These are phyloP conservation scores for Cylindricascospora bacillispora DNA, from an alignment of 1,139 yeast genomes.

Conservation along the genomic window DNA sequence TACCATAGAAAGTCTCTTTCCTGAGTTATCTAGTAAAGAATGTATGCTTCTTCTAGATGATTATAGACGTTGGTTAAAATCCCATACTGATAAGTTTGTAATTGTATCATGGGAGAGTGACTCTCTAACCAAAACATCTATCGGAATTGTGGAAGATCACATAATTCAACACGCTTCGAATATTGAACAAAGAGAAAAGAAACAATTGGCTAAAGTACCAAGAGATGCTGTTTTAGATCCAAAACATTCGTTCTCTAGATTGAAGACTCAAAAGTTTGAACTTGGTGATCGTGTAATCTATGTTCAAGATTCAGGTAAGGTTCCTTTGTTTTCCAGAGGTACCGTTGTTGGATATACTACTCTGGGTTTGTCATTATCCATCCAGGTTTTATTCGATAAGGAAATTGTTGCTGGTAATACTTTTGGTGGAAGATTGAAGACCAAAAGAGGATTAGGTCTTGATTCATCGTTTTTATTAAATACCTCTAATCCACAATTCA, in stretches of 20 bases:
- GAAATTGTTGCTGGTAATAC: slow-evolving; percentile 75
- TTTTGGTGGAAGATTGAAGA: slow-evolving; percentile 61
- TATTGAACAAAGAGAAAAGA: slow-evolving; percentile 33
- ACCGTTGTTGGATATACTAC: slow-evolving; percentile 76
- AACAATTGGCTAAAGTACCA: slow-evolving; percentile 72
- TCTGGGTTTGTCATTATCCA: slow-evolving; percentile 38
- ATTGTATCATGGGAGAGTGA: slow-evolving; percentile 71
- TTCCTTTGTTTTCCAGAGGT: slow-evolving; percentile 79
- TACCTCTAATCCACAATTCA: slow-evolving; percentile 57
- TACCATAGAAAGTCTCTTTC: slow-evolving; percentile 30
- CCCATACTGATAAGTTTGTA: slow-evolving; percentile 41
- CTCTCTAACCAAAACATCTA: slow-evolving; percentile 55
- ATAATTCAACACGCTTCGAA: slow-evolving; percentile 38
- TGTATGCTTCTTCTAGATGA: slow-evolving; percentile 33
- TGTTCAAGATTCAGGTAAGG: slow-evolving; percentile 80
- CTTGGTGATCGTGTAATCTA: slow-evolving; percentile 87
- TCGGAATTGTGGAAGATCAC: slow-evolving; percentile 53
- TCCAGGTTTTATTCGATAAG: slow-evolving; percentile 69
- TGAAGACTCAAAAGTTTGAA: slow-evolving; percentile 64
- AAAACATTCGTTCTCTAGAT: slow-evolving; percentile 52
- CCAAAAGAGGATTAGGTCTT: slow-evolving; percentile 74
- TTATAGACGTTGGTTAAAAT: slow-evolving; percentile 47
- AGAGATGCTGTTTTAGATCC: slow-evolving; percentile 75
- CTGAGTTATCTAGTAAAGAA: slow-evolving; percentile 26
- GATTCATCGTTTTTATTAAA: slow-evolving; percentile 78